Base-by-base conservation (phyloP, 163 green algal genomes). In the Scenedesmus sp. region DNA sequence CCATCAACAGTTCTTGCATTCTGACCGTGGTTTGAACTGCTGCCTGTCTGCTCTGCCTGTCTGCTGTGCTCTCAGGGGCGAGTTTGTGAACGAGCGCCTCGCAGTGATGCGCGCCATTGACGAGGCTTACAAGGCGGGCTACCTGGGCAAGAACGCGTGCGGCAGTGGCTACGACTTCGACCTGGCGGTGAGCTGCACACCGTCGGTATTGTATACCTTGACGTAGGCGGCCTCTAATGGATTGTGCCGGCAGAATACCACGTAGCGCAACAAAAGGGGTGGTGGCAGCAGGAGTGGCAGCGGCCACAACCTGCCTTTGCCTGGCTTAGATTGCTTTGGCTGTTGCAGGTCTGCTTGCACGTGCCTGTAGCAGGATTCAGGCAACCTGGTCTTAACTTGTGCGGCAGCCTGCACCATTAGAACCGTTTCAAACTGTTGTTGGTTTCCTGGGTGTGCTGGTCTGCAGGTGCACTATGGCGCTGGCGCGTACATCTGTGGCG, bases 401-500 rank as follows among this genome's bases (percentile, higher is more conserved):
- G 10, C 20, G 67, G 7, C 16, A 77, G 15, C 13, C 10, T 20
- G 9, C 67, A n/a, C 67, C 20, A 26, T 23, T 77, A 5, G 9
- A 77, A 77, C 10, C 20, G 12, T 77, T 77, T 8, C 20, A 15
- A 16, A 2, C 13, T 81, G 70, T 54, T 52, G 34, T 46, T 46
- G 34, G 34, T 46, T 46, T 46, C 34, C 34, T 46, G 34, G 34
- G 34, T 46, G 34, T 46, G 34, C 34, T 46, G 34, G 34, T 46
- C 34, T 46, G 62, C 56, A 94, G 46, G 93, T 99, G 16, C 96
- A 98, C 94, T 99, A 96, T 91, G 98, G 98, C n/a, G 98, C 98
- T n/a, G 98, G 98, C 34, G 98, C 98, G 1, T 99, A 99, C 96
- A 99, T 99, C 92, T 99, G 98, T 91, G 98, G 98, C 46, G 98